Base-by-base conservation (phyloP, 345 rosid genomes). In the Sisymbrium altissimum region DNA sequence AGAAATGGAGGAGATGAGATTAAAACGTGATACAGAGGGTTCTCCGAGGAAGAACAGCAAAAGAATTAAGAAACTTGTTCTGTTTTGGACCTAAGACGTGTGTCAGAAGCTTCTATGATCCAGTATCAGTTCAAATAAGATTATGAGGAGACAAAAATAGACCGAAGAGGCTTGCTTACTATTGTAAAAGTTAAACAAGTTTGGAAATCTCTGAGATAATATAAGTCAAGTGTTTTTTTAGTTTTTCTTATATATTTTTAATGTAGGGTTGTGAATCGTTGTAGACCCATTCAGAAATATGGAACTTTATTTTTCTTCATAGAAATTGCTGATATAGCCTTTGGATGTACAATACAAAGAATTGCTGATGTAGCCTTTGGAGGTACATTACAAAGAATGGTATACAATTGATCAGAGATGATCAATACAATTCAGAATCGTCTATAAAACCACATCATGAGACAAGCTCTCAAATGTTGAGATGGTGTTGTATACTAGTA, bases 1-100 rank as follows among this genome's bases (percentile, higher is more conserved):
- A 61, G 74, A 75, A 50, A 43, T 62, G 57, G 64, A 68, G 7
- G 74, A 75, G 41, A 62, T 61, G 49, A 69, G 33, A 36, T 9
- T 43, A 35, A 69, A 7, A 15, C 33, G 70, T 76, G 79, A 32
- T 25, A 36, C 52, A 33, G 46, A 62, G 21, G 70, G 70, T 13
- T 76, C 70, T 54, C 70, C 74, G 9, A 76, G 27, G 79, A 76
- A 69, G 74, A 68, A 45, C 50, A 76, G 65, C 70, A 76, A 69
- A 33, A 62, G 50, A 25, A 32, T 76, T 5, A 76, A 76, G 74
- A 76, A 69, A 36, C 58, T 76, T 68, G 70, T 75, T 52, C 57
- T 53, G 58, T 75, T 61, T 75, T 75, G 74, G 70, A 68, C 74
- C 32, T 61, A 68, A 61, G 45, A 18, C 54, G 36, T 74, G 58